Evolutionary conservation across 1,139 yeast species (phyloP), one percentile per base, ranked within the genome.

Genomic region (Debaryomyces singareniensis): DNA sequence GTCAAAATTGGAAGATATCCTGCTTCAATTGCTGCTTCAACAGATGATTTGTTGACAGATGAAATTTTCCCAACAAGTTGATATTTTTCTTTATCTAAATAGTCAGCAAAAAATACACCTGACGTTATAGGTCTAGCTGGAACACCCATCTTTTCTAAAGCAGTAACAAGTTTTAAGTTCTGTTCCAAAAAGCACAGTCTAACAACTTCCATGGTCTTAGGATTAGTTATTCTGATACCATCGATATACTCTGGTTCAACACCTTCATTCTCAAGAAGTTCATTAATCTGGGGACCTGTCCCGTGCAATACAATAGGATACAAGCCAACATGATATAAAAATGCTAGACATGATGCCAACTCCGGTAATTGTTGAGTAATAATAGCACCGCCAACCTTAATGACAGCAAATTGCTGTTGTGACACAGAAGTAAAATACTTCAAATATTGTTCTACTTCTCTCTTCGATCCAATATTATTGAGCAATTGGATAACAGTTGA

Each of bases 361-460:
- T 91, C 95, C 10, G 87, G 83, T 41, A 93, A 65, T 47, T 89
- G 93, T 48, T 91, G 95, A 29, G 97, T 89, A 53, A 91, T 91
- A 49, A 93, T 89, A 25, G 98, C 99, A 43, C 99, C 99, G 25
- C 99, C 99, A 24, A 91, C 98, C 59, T 91, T 91, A 60, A 91
- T 91, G 29, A 91, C 96, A 9, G 99, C 99, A 51, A 91, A 91
- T 53, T 91, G 97, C 56, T 91, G 98, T 44, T 85, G 87, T 9
- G 86, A 78, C 16, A 91, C 97, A 20, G 96, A 86, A 1, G 98
- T 89, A 67, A 91, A 91, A 58, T 89, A 89, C 53, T 89, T 89
- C 51, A 91, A 73, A 57, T 91, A 91, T 58, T 91, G 98, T 56
- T 91, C 98, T 28, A 91, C 98, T 60, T 91, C 98, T 45, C 97